Evolutionary conservation across 2,329 filamentous ascomycete species (phyloP).

Genomic region (Fusarium secorum): DNA sequence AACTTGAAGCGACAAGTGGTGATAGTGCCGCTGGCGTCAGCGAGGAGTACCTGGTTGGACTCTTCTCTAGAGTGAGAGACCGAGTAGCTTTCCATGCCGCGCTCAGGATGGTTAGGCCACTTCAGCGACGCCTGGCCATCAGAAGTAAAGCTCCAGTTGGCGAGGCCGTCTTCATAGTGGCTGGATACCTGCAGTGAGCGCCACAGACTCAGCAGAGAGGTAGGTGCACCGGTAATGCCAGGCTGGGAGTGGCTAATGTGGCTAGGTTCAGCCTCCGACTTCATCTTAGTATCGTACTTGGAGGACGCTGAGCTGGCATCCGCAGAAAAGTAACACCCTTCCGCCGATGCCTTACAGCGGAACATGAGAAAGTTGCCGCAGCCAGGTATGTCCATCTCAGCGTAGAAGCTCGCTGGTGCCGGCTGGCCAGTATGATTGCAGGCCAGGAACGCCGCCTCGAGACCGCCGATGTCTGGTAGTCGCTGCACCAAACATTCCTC

Average conservation of each 20-base stretch:
- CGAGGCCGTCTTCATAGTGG: neutral
- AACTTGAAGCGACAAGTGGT: neutral
- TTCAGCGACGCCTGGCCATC: neutral
- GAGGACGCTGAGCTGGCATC: neutral
- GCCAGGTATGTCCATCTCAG: conserved; percentile 1
- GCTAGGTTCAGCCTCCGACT: neutral
- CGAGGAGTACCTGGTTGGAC: neutral
- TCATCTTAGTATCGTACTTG: neutral
- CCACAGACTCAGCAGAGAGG: neutral
- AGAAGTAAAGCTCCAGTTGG: neutral
- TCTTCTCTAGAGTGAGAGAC: neutral
- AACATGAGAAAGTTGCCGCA: conserved; percentile 1
- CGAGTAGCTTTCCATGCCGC: neutral
- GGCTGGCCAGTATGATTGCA: neutral
- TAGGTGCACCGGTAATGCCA: neutral
- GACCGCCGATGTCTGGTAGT: neutral
- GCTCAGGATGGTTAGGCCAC: neutral
- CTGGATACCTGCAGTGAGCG: neutral
- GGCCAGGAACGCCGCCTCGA: neutral
- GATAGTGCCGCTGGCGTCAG: neutral
- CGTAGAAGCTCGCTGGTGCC: neutral
- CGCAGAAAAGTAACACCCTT: neutral
- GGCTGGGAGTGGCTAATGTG: neutral
- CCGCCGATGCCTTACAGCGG: neutral
- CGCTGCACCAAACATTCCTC: neutral